These are phyloP conservation scores for Globisporangium echinulatum DNA, from an alignment of 352 stramenopile genomes.

Conservation along the genomic window DNA sequence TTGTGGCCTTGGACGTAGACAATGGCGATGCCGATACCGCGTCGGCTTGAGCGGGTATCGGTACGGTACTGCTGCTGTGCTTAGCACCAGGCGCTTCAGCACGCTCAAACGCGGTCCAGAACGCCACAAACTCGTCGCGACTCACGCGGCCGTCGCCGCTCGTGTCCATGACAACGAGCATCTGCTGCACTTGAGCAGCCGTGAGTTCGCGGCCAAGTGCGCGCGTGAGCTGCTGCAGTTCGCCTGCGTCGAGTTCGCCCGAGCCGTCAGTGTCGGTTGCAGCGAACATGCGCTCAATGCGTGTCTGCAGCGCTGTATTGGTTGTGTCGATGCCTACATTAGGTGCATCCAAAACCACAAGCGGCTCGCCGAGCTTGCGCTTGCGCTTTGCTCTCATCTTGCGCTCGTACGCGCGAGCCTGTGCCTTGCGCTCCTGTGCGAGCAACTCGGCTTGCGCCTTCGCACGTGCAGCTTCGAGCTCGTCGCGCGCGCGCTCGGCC, in stretches of 20 bases:
- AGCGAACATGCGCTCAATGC: constrained; percentile 42
- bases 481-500: constrained; percentile 37
- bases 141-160: constrained; percentile 54
- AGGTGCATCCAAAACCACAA: too few relatives aligned
- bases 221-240: constrained; percentile 39
- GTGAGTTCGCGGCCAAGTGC: constrained; percentile 45
- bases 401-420: constrained; percentile 25
- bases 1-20: too few relatives aligned
- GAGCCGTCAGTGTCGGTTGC: constrained; percentile 54
- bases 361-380: constrained; percentile 20
- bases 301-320: constrained; percentile 16
- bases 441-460: constrained; percentile 34
- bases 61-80: neutral
- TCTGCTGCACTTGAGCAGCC: constrained; percentile 32
- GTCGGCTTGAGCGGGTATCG: too few relatives aligned
- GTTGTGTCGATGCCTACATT: neutral
- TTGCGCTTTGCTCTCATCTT: constrained; percentile 30
- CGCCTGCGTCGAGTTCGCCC: constrained; percentile 41
- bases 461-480: constrained; percentile 33
- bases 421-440: constrained; percentile 33
- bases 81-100: constrained; percentile 4
- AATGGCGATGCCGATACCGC: too few relatives aligned
- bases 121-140: constrained; percentile 57
- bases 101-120: constrained; percentile 60
- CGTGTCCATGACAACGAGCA: constrained; percentile 55